These are phyloP conservation scores for Mrakia gelida DNA, from an alignment of 768 basidiomycete genomes.

Conservation along the genomic window DNA sequence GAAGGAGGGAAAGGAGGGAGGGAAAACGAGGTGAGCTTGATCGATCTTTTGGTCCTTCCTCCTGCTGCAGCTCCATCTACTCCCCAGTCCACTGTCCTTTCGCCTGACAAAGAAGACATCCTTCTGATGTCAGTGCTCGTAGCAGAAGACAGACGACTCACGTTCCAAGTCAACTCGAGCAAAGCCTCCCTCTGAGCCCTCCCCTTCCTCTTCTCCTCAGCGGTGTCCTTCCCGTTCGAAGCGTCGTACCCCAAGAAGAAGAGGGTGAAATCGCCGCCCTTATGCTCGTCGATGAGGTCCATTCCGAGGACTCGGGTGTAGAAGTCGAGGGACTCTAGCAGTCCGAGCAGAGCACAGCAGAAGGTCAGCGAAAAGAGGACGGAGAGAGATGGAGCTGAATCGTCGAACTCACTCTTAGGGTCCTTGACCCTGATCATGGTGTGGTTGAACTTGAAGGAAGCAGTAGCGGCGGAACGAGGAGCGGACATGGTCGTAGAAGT, in stretches of 20 bases:
- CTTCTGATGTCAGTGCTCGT: too few relatives aligned
- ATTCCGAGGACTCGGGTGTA: slow-evolving; percentile 55
- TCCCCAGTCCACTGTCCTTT: not conserved
- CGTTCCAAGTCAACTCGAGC: slow-evolving; percentile 78
- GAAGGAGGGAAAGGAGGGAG: not conserved
- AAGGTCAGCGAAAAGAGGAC: not conserved
- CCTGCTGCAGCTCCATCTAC: not conserved
- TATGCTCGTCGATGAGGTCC: slow-evolving; percentile 54
- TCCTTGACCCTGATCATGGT: slow-evolving; percentile 29
- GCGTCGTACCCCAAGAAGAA: slow-evolving; percentile 82
- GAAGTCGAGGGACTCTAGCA: slow-evolving; percentile 21
- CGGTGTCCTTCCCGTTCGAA: slow-evolving; percentile 50
- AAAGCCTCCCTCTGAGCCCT: slow-evolving; percentile 48
- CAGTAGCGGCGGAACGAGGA: slow-evolving; percentile 17
- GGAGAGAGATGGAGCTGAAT: slow-evolving; percentile 3
- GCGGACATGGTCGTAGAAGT: not conserved
- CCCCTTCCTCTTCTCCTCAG: slow-evolving; percentile 52
- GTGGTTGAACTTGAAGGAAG: slow-evolving; percentile 31
- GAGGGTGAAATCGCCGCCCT: slow-evolving; percentile 49
- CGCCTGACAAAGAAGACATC: too few relatives aligned
- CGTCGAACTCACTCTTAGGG: slow-evolving; percentile 12
- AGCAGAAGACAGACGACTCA: too few relatives aligned
- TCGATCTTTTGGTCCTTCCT: not conserved
- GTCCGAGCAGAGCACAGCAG: not conserved
- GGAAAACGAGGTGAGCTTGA: not conserved